phyloP scores from a whole-genome alignment of 805 yeast species.

The Candida parachauliodes region DNA sequence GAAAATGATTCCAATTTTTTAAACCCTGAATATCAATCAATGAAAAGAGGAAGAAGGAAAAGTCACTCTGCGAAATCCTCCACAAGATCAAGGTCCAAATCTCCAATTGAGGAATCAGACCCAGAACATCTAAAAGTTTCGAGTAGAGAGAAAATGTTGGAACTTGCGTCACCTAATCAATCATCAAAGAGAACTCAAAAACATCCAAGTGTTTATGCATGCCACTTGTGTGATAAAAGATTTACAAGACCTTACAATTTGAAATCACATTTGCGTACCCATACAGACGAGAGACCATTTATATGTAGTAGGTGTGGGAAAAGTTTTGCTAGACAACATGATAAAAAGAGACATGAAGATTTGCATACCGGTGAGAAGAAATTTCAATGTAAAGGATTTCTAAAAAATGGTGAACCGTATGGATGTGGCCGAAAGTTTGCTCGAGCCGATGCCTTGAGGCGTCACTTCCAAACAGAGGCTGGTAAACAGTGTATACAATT shows the following conservation, averaged over 20 bases:
- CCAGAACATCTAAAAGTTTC: constrained; percentile 20
- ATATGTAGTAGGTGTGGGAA: constrained; percentile 72
- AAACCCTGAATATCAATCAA: constrained; percentile 37
- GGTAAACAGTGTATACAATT: constrained; percentile 40
- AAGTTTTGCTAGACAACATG: constrained; percentile 57
- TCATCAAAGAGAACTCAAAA: constrained; percentile 57
- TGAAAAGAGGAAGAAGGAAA: constrained; percentile 40
- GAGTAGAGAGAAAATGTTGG: constrained; percentile 57
- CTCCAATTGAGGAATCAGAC: constrained; percentile 18
- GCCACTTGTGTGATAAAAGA: constrained; percentile 78
- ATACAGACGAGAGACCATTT: constrained; percentile 79
- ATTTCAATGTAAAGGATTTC: constrained; percentile 64
- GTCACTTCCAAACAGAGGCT: constrained; percentile 47
- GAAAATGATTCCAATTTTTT: constrained; percentile 9
- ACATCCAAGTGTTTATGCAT: constrained; percentile 71
- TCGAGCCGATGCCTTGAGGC: constrained; percentile 42
- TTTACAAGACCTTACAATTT: constrained; percentile 92
- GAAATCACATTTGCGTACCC: constrained; percentile 88
- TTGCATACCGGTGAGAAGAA: constrained; percentile 74
- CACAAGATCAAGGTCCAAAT: constrained; percentile 17
- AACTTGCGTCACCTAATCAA: constrained; percentile 57
- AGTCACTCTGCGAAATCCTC: constrained; percentile 24
- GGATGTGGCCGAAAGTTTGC: constrained; percentile 47
- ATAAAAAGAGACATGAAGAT: constrained; percentile 44
- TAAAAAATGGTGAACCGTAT: constrained; percentile 51